Evolutionary conservation across 345 rosid genomes (phyloP).

Genomic region (Microthlaspi erraticum): DNA sequence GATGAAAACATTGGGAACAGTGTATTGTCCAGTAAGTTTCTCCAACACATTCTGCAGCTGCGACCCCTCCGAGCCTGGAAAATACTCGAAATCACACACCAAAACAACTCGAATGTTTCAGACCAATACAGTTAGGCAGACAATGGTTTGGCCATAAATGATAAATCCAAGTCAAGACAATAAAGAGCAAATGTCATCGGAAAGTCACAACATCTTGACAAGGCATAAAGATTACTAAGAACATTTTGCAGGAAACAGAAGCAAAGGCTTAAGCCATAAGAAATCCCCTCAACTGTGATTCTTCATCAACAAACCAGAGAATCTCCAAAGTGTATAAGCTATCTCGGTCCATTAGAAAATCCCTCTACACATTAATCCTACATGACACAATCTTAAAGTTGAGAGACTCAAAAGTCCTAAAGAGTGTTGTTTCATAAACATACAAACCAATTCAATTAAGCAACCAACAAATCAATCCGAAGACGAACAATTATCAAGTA

Average conservation of each 20-base stretch:
- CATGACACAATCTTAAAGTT: constrained; percentile 8
- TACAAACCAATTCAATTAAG: constrained; percentile 4
- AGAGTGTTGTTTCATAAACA: constrained; percentile 17
- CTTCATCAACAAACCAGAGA: constrained; percentile 12
- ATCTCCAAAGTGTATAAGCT: neutral
- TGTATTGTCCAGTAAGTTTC: constrained; percentile 87
- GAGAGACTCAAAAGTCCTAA: neutral
- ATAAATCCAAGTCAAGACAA: constrained; percentile 1
- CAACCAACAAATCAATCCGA: neutral
- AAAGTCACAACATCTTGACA: constrained; percentile 4
- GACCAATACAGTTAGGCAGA: constrained; percentile 15
- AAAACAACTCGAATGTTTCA: constrained; percentile 19
- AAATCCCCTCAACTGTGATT: neutral
- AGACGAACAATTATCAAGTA: constrained; percentile 15
- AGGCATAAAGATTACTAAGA: neutral
- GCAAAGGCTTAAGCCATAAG: constrained; percentile 14
- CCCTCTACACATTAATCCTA: neutral
- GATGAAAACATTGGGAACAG: constrained; percentile 95
- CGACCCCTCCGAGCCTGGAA: constrained; percentile 77
- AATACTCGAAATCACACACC: constrained; percentile 13
- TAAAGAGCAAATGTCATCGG: neutral
- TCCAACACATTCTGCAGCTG: constrained; percentile 82
- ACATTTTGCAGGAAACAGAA: constrained; percentile 18
- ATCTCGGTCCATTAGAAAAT: neutral
- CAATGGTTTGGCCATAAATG: constrained; percentile 2